Evolutionary conservation across 768 basidiomycete species (phyloP).

Genomic region (Exidia glandulosa): DNA sequence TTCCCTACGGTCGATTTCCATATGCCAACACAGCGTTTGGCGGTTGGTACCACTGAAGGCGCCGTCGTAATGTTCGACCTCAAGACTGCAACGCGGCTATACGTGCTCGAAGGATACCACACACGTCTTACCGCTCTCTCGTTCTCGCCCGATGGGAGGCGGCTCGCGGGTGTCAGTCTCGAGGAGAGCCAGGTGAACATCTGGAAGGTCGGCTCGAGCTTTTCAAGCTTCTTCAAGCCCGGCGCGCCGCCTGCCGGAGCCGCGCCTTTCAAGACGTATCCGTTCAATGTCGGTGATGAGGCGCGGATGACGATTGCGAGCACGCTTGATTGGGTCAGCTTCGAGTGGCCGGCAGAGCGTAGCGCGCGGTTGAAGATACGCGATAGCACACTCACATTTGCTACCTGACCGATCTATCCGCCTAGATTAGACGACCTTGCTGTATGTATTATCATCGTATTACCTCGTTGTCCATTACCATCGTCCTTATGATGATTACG

Average conservation of each 20-base stretch:
- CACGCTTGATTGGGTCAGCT: slow-evolving; percentile 58
- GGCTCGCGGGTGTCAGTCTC: slow-evolving; percentile 78
- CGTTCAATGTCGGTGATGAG: slow-evolving; percentile 75
- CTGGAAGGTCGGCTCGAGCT: slow-evolving; percentile 91
- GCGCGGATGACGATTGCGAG: slow-evolving; percentile 50
- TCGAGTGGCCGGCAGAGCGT: slow-evolving; percentile 80
- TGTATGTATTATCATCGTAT: not conserved
- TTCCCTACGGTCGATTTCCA: slow-evolving; percentile 95
- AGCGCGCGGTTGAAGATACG: slow-evolving; percentile 76
- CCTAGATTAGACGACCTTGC: not conserved
- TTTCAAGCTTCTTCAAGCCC: slow-evolving; percentile 81
- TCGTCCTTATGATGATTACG: no score
- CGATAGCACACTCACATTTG: slow-evolving; percentile 77
- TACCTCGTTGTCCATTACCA: not conserved
- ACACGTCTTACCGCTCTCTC: slow-evolving; percentile 71
- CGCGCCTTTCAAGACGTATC: slow-evolving; percentile 78
- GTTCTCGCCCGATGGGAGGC: slow-evolving; percentile 88
- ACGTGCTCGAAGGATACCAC: slow-evolving; percentile 88
- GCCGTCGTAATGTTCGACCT: slow-evolving; percentile 94
- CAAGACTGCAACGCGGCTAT: slow-evolving; percentile 88
- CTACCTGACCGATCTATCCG: slow-evolving; percentile 51
- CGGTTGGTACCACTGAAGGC: slow-evolving; percentile 90
- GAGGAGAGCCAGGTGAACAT: slow-evolving; percentile 77
- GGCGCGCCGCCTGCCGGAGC: slow-evolving; percentile 82
- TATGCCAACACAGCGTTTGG: slow-evolving; percentile 72